Evolutionary conservation across 345 rosid genomes (phyloP).

Genomic region (Iberis pinnata): DNA sequence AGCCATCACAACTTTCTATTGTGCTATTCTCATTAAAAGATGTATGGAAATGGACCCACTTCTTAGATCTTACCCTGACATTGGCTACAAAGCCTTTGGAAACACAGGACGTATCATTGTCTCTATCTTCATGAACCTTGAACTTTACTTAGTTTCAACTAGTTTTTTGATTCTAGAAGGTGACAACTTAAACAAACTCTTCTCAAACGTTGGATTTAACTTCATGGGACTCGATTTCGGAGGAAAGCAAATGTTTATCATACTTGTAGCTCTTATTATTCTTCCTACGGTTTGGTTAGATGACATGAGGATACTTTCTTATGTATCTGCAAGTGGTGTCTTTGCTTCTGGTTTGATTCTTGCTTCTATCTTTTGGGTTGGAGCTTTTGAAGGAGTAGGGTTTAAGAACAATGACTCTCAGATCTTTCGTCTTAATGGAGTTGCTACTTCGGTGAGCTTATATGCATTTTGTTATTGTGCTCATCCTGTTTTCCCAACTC

Average conservation of each 20-base stretch:
- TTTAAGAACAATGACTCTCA: conserved; percentile 41
- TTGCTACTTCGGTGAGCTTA: conserved; percentile 71
- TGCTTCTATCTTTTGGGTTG: conserved; percentile 58
- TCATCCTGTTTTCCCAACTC: conserved; percentile 82
- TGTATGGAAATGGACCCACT: conserved; percentile 67
- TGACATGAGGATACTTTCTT: conserved; percentile 64
- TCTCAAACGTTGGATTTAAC: conserved; percentile 42
- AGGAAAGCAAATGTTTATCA: conserved; percentile 51
- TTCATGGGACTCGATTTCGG: conserved; percentile 39
- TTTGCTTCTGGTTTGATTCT: conserved; percentile 70
- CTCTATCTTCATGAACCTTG: conserved; percentile 57
- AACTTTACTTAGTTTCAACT: conserved; percentile 74
- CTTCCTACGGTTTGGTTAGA: conserved; percentile 85
- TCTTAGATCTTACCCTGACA: conserved; percentile 72
- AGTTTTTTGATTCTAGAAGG: conserved; percentile 90
- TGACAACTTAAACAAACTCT: conserved; percentile 61
- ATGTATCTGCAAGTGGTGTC: conserved; percentile 84
- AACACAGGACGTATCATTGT: conserved; percentile 49
- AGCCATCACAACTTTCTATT: conserved; percentile 56
- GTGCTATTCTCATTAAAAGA: conserved; percentile 62
- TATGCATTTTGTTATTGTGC: conserved; percentile 90
- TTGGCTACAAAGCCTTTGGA: conserved; percentile 76
- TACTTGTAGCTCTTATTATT: conserved; percentile 56
- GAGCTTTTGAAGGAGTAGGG: conserved; percentile 70
- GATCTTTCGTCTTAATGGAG: conserved; percentile 43